A percentile compares a stretch with the other conserved stretches of the same genome.
These are phyloP conservation scores for Erysimum cheiri DNA, from an alignment of 441 rosid genomes.

Conservation along the genomic window DNA sequence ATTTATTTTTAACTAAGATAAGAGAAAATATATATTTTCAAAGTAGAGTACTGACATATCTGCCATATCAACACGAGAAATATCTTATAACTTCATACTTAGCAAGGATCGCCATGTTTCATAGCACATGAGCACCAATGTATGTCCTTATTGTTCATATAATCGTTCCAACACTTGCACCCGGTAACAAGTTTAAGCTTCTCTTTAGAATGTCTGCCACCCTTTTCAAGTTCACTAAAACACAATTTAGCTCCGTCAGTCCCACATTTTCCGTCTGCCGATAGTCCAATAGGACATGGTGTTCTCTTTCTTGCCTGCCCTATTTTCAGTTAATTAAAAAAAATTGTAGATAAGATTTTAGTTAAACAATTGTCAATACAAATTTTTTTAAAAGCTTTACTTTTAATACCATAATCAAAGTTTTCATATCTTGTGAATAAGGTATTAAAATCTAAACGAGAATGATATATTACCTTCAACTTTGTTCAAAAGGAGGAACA, in stretches of 20 bases:
- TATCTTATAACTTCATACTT: background rate
- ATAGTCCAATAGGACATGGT: background rate
- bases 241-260: background rate
- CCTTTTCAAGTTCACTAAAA: too few species aligned
- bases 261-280: background rate
- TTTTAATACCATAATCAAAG: too few species aligned
- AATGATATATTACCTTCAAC: background rate
- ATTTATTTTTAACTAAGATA: too few species aligned
- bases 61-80: background rate
- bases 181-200: background rate
- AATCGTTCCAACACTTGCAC: background rate
- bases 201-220: too few species aligned
- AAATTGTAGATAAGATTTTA: too few species aligned
- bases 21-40: too few species aligned
- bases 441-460: background rate
- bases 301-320: background rate
- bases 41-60: too few species aligned
- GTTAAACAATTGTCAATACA: too few species aligned
- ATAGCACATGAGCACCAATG: background rate
- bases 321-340: too few species aligned
- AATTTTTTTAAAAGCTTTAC: too few species aligned
- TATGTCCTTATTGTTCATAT: background rate
- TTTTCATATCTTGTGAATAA: background rate
- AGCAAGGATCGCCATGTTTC: background rate
- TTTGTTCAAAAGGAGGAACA: background rate